These are phyloP conservation scores for Alternaria ventricosa DNA, from an alignment of 2,329 filamentous ascomycete genomes.

Conservation along the genomic window DNA sequence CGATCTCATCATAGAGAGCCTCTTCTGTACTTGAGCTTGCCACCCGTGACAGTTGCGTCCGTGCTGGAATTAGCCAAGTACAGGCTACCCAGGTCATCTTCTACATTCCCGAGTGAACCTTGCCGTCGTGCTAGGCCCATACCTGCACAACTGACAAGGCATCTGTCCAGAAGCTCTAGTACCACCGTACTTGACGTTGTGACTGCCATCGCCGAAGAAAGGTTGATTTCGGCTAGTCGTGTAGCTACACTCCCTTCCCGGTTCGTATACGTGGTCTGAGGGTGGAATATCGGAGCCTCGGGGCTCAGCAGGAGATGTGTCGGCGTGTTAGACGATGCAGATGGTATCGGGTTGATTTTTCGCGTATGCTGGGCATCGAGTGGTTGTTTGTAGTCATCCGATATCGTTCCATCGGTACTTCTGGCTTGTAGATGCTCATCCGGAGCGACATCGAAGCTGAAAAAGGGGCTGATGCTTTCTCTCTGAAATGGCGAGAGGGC, in stretches of 20 bases:
- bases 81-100: not conserved
- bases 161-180: constrained; percentile 13
- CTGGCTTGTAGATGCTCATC: constrained; percentile 12
- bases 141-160: constrained; percentile 24
- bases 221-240: constrained; percentile 26
- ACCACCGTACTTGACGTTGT: constrained; percentile 10
- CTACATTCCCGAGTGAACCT: not conserved
- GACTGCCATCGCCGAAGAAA: constrained; percentile 17
- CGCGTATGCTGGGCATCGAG: not conserved
- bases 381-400: constrained; percentile 4
- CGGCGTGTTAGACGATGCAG: constrained; percentile 22
- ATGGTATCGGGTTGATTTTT: constrained; percentile 1
- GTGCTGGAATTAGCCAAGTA: not conserved
- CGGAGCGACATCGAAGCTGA: constrained; percentile 28
- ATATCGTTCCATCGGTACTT: not conserved
- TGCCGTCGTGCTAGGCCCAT: not conserved
- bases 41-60: not conserved
- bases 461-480: constrained; percentile 12
- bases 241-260: not conserved
- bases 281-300: constrained; percentile 33
- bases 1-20: constrained; percentile 25
- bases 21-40: constrained; percentile 13
- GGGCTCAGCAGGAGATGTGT: constrained; percentile 24
- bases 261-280: constrained; percentile 5
- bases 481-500: constrained; percentile 32